Base-by-base conservation (phyloP, 2,329 filamentous ascomycete genomes). In the Sporothrix globosa region DNA sequence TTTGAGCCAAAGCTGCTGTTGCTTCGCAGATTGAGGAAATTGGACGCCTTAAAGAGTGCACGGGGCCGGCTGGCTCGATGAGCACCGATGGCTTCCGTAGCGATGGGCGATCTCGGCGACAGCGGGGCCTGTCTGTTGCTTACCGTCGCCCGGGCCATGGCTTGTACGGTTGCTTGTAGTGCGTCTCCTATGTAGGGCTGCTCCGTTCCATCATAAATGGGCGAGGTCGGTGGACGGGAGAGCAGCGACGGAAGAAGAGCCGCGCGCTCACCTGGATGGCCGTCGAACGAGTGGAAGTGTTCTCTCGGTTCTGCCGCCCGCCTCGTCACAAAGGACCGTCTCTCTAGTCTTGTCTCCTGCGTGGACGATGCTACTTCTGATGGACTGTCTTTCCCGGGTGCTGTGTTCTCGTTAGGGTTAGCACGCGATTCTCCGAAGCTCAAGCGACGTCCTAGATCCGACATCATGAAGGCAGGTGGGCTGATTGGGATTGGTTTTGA, bases 21-120 rank as follows among this genome's bases (percentile, higher is more conserved):
- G 56, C 69, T 74, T 19, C 68, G 68, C 11, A 75, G 67, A 41
- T 63, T 75, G n/a, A 74, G 56, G n/a, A 75, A 73, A 67, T 75
- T 77, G 9, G 77, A 72, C 41, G 73, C 70, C 17, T 67, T 71
- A 52, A 68, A 61, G 1, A 71, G 56, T 11, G 65, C 52, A 7
- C 71, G 71, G 7, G 71, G 17, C 17, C 66, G 50, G 6, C 13
- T n/a, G 24, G 54, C 13, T 10, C 69, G 65, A 7, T 50, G 67
- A 13, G 27, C 10, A 11, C 39, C 44, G 7, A 11, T 10, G 41
- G 67, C 13, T 17, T 63, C 58, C 2, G 41, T 6, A 34, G 21
- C 9, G 41, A 39, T 2, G 10, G 66, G 52, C 14, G 41, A 56
- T 27, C 11, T 56, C 50, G 50, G 34, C 13, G 50, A 44, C 34